A percentile compares a stretch with the other conserved stretches of the same genome.
These are phyloP conservation scores for Daldinia bambusicola DNA, from an alignment of 495 filamentous ascomycete genomes.

Conservation along the genomic window DNA sequence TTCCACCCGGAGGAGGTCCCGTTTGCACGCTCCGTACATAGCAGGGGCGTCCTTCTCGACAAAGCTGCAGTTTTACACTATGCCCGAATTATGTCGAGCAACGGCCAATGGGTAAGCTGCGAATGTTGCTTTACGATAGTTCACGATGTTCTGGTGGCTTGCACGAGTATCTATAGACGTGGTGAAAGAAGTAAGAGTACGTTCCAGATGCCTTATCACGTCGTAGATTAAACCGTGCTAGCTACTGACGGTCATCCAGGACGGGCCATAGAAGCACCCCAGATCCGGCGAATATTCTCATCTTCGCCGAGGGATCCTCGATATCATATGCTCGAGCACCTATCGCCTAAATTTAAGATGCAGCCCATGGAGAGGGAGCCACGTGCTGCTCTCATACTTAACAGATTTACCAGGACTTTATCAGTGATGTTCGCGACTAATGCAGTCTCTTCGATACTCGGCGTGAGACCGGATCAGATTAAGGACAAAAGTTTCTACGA, in stretches of 20 bases:
- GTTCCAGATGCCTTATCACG: slow-evolving; percentile 46
- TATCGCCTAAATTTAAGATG: slow-evolving; percentile 83
- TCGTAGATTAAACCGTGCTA: slow-evolving; percentile 14
- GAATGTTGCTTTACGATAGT: slow-evolving; percentile 92
- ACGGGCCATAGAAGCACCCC: slow-evolving; percentile 80
- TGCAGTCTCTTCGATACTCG: slow-evolving; percentile 76
- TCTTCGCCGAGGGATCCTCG: slow-evolving; percentile 85
- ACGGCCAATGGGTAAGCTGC: slow-evolving; percentile 81
- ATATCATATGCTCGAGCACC: slow-evolving; percentile 89
- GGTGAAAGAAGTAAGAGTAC: slow-evolving; percentile 79
- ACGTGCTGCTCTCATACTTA: slow-evolving; percentile 85
- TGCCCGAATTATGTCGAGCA: slow-evolving; percentile 72
- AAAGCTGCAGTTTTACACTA: slow-evolving; percentile 88
- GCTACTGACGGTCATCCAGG: slow-evolving; percentile 60
- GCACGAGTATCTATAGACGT: slow-evolving; percentile 80
- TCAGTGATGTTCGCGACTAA: slow-evolving; percentile 89
- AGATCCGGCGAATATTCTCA: slow-evolving; percentile 80
- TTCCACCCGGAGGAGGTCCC: slow-evolving; percentile 86
- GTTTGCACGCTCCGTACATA: slow-evolving; percentile 77
- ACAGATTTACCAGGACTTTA: slow-evolving; percentile 84
- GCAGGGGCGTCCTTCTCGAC: slow-evolving; percentile 77
- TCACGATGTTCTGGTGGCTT: slow-evolving; percentile 86
- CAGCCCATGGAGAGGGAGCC: slow-evolving; percentile 76
- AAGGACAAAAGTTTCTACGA: slow-evolving; percentile 81
- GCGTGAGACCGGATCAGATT: slow-evolving; percentile 71